These are phyloP conservation scores for Xanthoconium purpureum DNA, from an alignment of 768 basidiomycete species.

Conservation along the genomic window DNA sequence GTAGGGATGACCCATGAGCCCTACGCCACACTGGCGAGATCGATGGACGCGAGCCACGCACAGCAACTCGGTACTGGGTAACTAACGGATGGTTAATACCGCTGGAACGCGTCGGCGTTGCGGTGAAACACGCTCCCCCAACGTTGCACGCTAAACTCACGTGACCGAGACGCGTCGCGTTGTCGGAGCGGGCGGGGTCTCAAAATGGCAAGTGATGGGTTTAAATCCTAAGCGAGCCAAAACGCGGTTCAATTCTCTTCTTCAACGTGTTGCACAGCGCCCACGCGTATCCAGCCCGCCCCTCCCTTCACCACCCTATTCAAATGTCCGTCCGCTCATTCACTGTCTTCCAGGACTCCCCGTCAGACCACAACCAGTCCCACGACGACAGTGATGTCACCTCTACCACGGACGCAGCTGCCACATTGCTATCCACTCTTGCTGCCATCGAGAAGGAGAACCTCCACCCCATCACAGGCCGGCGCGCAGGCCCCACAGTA, in stretches of 20 bases:
- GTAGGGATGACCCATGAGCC: too few relatives aligned
- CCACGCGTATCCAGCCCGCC: slow-evolving; percentile 11
- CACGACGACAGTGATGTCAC: slow-evolving; percentile 22
- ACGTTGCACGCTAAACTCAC: slow-evolving; percentile 11
- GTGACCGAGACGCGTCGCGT: slow-evolving; percentile 32
- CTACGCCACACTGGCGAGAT: too few relatives aligned
- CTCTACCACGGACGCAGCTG: slow-evolving; percentile 22
- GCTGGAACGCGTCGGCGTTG: too few relatives aligned
- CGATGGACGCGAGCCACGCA: too few relatives aligned
- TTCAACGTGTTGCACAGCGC: slow-evolving; percentile 34
- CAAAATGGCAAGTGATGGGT: slow-evolving; percentile 25
- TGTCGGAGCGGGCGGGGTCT: slow-evolving; percentile 35
- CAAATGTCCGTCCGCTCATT: slow-evolving; percentile 59
- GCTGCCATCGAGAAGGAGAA: slow-evolving; percentile 71
- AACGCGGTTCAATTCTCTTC: slow-evolving; percentile 22
- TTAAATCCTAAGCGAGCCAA: slow-evolving; percentile 33
- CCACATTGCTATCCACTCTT: slow-evolving; percentile 36
- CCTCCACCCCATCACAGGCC: slow-evolving; percentile 70
- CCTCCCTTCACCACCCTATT: slow-evolving; percentile 3
- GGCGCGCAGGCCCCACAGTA: slow-evolving; percentile 43
- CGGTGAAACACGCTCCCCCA: neutral
- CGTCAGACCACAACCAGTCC: slow-evolving; percentile 37
- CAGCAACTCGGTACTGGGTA: too few relatives aligned
- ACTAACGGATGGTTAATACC: too few relatives aligned
- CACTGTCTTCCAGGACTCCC: slow-evolving; percentile 61